phyloP scores from a whole-genome alignment of 371 early-diverging fungal genomes.

The Mucor velutinosus region DNA sequence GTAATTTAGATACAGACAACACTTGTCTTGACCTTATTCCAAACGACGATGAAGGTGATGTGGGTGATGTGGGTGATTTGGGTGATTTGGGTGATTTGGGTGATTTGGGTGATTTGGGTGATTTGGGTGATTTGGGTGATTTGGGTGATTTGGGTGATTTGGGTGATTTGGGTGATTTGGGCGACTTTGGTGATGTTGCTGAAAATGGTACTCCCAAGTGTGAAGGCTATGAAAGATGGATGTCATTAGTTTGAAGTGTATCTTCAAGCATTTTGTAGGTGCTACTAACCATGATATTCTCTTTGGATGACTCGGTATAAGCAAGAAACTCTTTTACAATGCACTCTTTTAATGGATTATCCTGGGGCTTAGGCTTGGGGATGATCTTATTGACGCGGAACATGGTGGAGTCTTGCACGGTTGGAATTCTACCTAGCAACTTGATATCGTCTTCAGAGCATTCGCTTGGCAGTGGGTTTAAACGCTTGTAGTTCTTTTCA shows the following conservation, averaged over 20 bases:
- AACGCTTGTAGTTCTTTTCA: conserved; percentile 44
- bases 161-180: background rate
- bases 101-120: too few species aligned
- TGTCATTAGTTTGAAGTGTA: background rate
- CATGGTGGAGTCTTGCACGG: background rate
- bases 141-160: too few species aligned
- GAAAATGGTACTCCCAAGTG: background rate
- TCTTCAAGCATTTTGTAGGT: background rate
- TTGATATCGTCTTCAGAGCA: conserved; percentile 8
- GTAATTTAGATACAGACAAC: too few species aligned
- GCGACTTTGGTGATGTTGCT: too few species aligned
- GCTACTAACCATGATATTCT: background rate
- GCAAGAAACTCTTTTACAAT: background rate
- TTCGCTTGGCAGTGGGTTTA: conserved; percentile 56
- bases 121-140: too few species aligned
- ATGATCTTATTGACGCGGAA: background rate
- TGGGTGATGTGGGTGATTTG: too few species aligned
- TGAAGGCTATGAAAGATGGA: background rate
- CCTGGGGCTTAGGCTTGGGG: background rate
- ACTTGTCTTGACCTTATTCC: too few species aligned
- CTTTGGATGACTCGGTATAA: background rate
- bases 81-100: too few species aligned
- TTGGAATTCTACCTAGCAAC: conserved; percentile 14
- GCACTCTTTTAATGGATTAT: background rate
- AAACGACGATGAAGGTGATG: too few species aligned